Base-by-base conservation (phyloP, 257 asterid species). In the Penstemon barbatus region DNA sequence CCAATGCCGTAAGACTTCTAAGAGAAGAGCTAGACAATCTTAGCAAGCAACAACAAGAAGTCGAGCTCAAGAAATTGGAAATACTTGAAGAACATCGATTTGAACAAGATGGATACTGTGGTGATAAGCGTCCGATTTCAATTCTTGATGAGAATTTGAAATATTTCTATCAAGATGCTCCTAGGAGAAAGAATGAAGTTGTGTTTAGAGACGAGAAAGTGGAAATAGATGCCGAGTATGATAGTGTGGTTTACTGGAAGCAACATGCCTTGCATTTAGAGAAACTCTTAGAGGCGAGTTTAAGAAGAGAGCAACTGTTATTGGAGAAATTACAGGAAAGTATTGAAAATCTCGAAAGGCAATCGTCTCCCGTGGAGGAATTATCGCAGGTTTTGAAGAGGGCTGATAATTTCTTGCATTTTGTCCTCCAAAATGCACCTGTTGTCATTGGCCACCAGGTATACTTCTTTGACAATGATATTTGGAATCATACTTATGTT, bases 371-470 rank as follows among this genome's bases (percentile, higher is more conserved):
- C 0, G 93, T 91, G 13, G 96, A 85, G 74, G 97, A 91, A 71
- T 42, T 91, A 7, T 83, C 93, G 5, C 91, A 91, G 66, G 78
- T 91, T 74, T 73, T 91, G 72, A 80, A 79, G 79, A 81, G 97
- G 70, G 97, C 96, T 0, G 97, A 91, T 69, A 89, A 91, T 64
- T 91, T 89, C 81, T 77, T 91, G 67, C 97, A 91, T 79, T 91
- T 91, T 64, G 84, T 91, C 66, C 93, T 91, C 59, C 97, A 91
- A 70, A 91, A 85, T 77, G 97, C 97, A 44, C 97, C 97, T 0
- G 96, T 91, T 74, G 97, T 91, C 41, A 91, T 91, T 6, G 97
- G 97, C 36, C 97, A 91, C 72, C 96, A 88, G 94, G 97, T 88
- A 75, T 48, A 42, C 39, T 49, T 37, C 39, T 41, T 1, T 53